A percentile compares a stretch with the other conserved stretches of the same genome.
phyloP scores from a whole-genome alignment of 2,329 filamentous ascomycete species.

The Pseudodiploospora longispora region DNA sequence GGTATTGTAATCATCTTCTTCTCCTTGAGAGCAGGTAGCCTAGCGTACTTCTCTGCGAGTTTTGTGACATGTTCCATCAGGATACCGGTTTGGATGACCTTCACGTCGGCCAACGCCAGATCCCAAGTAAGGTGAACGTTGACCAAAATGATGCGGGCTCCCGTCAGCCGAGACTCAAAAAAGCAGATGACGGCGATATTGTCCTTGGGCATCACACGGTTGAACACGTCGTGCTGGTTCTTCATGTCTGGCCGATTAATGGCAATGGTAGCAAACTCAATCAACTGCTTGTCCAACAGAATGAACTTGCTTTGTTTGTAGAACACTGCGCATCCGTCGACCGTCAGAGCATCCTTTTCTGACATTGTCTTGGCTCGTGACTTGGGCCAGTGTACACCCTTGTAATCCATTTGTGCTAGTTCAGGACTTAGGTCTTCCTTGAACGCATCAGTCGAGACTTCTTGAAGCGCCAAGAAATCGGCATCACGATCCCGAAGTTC shows the following conservation, averaged over 20 bases:
- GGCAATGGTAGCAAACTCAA: conserved; percentile 85
- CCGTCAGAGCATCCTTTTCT: conserved; percentile 77
- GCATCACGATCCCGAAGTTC: conserved; percentile 73
- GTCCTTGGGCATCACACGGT: conserved; percentile 96
- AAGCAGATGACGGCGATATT: conserved; percentile 91
- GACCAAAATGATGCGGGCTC: conserved; percentile 84
- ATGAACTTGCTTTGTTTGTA: conserved; percentile 95
- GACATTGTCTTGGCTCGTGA: conserved; percentile 85
- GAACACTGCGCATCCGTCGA: conserved; percentile 95
- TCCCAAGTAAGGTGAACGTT: conserved; percentile 97
- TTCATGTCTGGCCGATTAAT: conserved; percentile 97
- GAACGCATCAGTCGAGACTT: conserved; percentile 87
- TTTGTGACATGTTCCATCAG: conserved; percentile 87
- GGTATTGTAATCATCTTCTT: conserved; percentile 54
- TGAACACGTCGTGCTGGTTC: conserved; percentile 94
- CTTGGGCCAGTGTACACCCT: conserved; percentile 88
- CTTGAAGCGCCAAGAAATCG: conserved; percentile 88
- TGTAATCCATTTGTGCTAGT: conserved; percentile 81
- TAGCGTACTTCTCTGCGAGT: conserved; percentile 75
- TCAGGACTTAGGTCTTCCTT: conserved; percentile 85
- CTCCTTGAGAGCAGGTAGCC: conserved; percentile 72
- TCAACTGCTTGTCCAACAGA: conserved; percentile 84
- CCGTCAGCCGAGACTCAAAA: conserved; percentile 84
- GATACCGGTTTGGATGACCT: conserved; percentile 91
- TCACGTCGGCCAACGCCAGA: conserved; percentile 82